A percentile compares a stretch with the other conserved stretches of the same genome.
phyloP scores from a whole-genome alignment of 306 rosid genomes.

The Malus fusca region DNA sequence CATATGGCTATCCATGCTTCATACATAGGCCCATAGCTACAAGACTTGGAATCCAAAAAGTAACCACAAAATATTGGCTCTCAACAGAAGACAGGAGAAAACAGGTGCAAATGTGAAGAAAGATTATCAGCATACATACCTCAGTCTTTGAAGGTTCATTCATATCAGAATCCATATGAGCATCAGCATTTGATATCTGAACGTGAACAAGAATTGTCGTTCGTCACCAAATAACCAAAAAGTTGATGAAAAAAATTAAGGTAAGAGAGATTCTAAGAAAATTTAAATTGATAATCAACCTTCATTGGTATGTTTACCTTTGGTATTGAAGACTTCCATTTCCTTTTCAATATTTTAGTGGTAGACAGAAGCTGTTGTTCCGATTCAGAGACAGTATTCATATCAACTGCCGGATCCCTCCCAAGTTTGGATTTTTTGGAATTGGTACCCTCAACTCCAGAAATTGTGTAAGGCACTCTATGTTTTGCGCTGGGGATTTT shows the following conservation, averaged over 20 bases:
- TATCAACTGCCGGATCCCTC: constrained; percentile 32
- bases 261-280: background rate
- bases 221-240: constrained; percentile 12
- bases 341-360: constrained; percentile 46
- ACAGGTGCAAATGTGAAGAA: background rate
- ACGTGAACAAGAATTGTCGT: constrained; percentile 11
- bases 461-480: constrained; percentile 21
- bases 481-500: constrained; percentile 29
- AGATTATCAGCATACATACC: constrained; percentile 25
- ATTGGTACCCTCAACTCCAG: constrained; percentile 39
- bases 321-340: constrained; percentile 39
- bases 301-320: constrained; percentile 29
- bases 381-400: constrained; percentile 33
- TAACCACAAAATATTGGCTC: background rate
- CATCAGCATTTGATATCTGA: constrained; percentile 39
- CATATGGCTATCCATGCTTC: background rate
- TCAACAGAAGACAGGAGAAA: background rate
- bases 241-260: background rate
- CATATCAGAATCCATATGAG: constrained; percentile 16
- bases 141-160: constrained; percentile 38
- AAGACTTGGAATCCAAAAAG: background rate
- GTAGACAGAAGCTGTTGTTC: constrained; percentile 37
- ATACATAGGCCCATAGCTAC: background rate
- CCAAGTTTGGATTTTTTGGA: constrained; percentile 57
- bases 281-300: background rate